These are phyloP conservation scores for Lodderomyces jiufengensis DNA, from an alignment of 1,139 yeast species.

Conservation along the genomic window DNA sequence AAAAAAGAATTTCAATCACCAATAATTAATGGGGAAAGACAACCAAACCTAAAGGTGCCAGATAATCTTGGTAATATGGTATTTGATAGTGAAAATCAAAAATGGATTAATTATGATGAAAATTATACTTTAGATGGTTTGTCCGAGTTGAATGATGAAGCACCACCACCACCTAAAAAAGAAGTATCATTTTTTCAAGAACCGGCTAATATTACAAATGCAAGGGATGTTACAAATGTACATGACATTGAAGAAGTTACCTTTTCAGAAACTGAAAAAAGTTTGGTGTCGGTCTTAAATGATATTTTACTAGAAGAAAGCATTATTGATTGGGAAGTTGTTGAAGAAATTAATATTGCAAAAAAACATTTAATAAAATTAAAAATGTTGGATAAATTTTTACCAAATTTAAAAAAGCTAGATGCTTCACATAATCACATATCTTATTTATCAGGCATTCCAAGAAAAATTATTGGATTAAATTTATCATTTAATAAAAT, in stretches of 20 bases:
- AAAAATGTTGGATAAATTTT: constrained; percentile 41
- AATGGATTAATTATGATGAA: constrained; percentile 32
- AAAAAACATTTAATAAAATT: constrained; percentile 33
- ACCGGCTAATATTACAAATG: constrained; percentile 2
- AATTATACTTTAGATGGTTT: constrained; percentile 42
- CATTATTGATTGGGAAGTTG: constrained; percentile 40
- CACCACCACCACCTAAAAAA: constrained; percentile 3
- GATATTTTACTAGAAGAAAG: constrained; percentile 33
- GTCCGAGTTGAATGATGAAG: constrained; percentile 34
- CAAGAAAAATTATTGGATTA: constrained; percentile 34
- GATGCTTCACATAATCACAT: constrained; percentile 43
- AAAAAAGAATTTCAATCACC: constrained; percentile 9
- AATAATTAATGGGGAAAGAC: constrained; percentile 27
- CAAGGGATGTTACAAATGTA: constrained; percentile 35
- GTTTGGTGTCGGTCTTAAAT: constrained; percentile 46
- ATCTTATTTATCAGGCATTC: constrained; percentile 48
- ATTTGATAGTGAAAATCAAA: constrained; percentile 33
- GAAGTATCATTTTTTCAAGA: neutral
- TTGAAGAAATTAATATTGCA: constrained; percentile 35
- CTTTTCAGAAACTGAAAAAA: constrained; percentile 46
- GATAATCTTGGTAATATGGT: constrained; percentile 38
- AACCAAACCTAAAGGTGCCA: constrained; percentile 36
- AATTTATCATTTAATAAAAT: constrained; percentile 37
- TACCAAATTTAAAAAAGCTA: constrained; percentile 40
- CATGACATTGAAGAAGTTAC: constrained; percentile 47